These are phyloP conservation scores for Plasmodium gallinaceum DNA, from an alignment of 169 alveolate genomes.

Conservation along the genomic window DNA sequence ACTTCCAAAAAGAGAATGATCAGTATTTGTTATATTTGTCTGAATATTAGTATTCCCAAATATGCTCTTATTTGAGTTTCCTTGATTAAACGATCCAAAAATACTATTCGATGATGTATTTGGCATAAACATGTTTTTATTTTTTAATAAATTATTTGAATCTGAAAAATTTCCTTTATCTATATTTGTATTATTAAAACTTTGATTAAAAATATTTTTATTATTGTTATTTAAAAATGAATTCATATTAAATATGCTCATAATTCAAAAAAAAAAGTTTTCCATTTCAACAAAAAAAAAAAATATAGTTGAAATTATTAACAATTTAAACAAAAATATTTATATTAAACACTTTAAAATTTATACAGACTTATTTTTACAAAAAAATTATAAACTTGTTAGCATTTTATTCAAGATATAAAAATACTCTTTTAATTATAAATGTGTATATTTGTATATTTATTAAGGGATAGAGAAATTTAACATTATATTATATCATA, in stretches of 20 bases:
- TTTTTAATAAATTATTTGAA: constrained; percentile 14
- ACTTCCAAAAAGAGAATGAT: constrained; percentile 61
- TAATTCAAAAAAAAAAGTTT: background rate
- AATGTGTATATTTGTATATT: too few species aligned
- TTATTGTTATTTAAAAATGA: background rate
- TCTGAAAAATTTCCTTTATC: constrained; percentile 1
- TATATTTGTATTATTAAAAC: constrained; percentile 8
- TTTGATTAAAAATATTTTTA: background rate
- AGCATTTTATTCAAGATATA: too few species aligned
- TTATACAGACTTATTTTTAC: too few species aligned
- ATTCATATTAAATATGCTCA: background rate
- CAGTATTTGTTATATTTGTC: constrained; percentile 27
- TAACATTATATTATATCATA: too few species aligned
- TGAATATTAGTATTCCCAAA: constrained; percentile 53
- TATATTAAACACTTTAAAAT: too few species aligned
- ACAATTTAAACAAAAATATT: too few species aligned
- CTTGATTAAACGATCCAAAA: constrained; percentile 67
- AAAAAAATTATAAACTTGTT: too few species aligned
- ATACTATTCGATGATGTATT: constrained; percentile 48
- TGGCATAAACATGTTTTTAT: constrained; percentile 64
- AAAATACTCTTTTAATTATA: too few species aligned
- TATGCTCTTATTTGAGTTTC: constrained; percentile 56
- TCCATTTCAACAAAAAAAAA: constrained; percentile 10
- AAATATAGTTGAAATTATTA: background rate
- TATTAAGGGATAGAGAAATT: too few species aligned